phyloP scores from a whole-genome alignment of 805 yeast genomes.

The Wilhelminamyces savonicus region DNA sequence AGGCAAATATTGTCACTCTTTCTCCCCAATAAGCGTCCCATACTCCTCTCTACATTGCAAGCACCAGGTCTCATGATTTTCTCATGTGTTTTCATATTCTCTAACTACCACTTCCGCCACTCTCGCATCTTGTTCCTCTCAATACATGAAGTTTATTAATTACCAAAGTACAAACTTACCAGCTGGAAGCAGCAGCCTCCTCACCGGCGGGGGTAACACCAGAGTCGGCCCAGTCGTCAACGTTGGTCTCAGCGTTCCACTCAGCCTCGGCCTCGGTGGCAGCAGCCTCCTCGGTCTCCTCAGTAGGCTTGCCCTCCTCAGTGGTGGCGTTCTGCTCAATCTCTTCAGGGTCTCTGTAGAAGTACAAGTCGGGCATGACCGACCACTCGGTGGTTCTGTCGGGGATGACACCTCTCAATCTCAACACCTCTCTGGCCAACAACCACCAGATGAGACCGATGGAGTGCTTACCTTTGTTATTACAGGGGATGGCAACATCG shows the following conservation, averaged over 20 bases:
- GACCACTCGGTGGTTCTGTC: constrained; percentile 97
- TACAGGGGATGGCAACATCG: constrained; percentile 99
- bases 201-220: constrained; percentile 57
- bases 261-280: constrained; percentile 54
- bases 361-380: constrained; percentile 99
- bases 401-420: constrained; percentile 96
- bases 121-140: too few relatives aligned
- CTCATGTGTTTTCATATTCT: too few relatives aligned
- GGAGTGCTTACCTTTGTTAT: constrained; percentile 99
- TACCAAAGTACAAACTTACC: constrained; percentile 32
- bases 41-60: too few relatives aligned
- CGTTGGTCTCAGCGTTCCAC: constrained; percentile 52
- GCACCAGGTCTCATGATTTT: too few relatives aligned
- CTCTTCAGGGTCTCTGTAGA: constrained; percentile 99
- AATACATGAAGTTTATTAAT: too few relatives aligned
- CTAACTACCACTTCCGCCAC: too few relatives aligned
- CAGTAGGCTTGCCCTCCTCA: constrained; percentile 47
- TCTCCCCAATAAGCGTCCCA: too few relatives aligned
- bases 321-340: constrained; percentile 73
- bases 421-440: constrained; percentile 97
- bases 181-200: constrained; percentile 62
- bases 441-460: constrained; percentile 99
- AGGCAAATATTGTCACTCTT: too few relatives aligned
- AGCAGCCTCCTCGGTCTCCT: constrained; percentile 54
- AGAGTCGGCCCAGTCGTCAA: constrained; percentile 61